Percentiles rank a stretch among this genome's conserved stretches.
phyloP scores from a whole-genome alignment of 2,329 filamentous ascomycete species.

The Acarospora socialis region DNA sequence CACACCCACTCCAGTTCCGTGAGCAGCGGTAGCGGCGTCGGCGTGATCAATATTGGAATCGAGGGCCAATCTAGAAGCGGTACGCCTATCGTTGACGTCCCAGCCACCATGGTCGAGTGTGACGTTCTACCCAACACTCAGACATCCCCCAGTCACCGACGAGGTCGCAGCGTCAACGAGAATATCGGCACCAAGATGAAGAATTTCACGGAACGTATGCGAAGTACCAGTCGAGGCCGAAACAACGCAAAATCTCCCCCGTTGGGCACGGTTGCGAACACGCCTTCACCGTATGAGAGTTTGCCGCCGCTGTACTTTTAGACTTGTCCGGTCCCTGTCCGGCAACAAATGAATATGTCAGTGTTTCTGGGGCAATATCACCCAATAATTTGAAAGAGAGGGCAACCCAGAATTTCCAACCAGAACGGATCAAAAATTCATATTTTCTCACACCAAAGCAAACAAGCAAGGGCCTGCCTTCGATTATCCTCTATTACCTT shows the following conservation, averaged over 20 bases:
- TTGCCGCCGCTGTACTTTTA: conserved; percentile 15
- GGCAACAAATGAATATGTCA: too few relatives aligned
- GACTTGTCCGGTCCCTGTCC: too few relatives aligned
- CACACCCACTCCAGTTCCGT: conserved; percentile 11
- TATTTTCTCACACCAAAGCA: too few relatives aligned
- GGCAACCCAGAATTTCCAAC: too few relatives aligned
- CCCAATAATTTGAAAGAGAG: too few relatives aligned
- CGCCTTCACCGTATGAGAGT: conserved; percentile 20
- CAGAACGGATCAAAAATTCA: too few relatives aligned
- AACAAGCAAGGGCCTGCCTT: too few relatives aligned
- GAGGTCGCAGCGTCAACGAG: conserved; percentile 43
- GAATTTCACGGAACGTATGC: conserved; percentile 44
- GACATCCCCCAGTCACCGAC: conserved; percentile 33
- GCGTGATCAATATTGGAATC: conserved; percentile 33
- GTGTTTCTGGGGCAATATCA: too few relatives aligned
- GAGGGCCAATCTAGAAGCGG: conserved; percentile 20
- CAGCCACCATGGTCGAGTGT: too few relatives aligned
- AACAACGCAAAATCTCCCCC: conserved; percentile 31
- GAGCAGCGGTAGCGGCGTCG: conserved; percentile 19
- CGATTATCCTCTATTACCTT: too few relatives aligned
- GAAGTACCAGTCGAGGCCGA: conserved; percentile 40
- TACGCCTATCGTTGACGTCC: background rate
- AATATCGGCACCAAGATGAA: conserved; percentile 40
- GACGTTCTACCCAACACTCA: too few relatives aligned
- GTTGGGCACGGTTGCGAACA: conserved; percentile 1